These are phyloP conservation scores for Thelephora ganbajun DNA, from an alignment of 768 basidiomycete genomes.

Conservation along the genomic window DNA sequence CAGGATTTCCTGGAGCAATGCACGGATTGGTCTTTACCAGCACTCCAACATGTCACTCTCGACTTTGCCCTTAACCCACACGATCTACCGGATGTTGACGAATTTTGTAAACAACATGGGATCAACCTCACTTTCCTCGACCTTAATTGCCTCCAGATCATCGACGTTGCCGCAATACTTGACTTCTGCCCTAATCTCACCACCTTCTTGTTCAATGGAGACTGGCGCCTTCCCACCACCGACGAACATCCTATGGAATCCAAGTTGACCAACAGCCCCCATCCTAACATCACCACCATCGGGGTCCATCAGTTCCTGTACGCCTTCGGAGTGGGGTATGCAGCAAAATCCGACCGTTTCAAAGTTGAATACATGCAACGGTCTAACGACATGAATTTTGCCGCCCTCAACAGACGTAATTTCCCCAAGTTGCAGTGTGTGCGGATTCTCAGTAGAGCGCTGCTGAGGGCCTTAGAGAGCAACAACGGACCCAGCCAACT, in stretches of 20 bases:
- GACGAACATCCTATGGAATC: constrained; percentile 14
- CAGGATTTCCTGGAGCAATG: constrained; percentile 61
- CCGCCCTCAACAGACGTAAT: constrained; percentile 33
- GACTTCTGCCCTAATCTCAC: constrained; percentile 48
- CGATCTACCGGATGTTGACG: constrained; percentile 43
- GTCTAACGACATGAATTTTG: constrained; percentile 55
- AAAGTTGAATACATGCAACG: constrained; percentile 26
- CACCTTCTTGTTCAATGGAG: constrained; percentile 60
- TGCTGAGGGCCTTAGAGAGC: constrained; percentile 45
- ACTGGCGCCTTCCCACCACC: constrained; percentile 40
- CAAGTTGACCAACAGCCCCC: constrained; percentile 36
- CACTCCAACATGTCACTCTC: constrained; percentile 42
- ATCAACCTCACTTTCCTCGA: constrained; percentile 47
- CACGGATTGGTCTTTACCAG: constrained; percentile 48
- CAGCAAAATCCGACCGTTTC: constrained; percentile 29
- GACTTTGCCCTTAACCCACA: constrained; percentile 30
- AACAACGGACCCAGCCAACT: constrained; percentile 30
- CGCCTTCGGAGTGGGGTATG: constrained; percentile 54
- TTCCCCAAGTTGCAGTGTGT: constrained; percentile 52
- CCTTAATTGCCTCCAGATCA: constrained; percentile 38
- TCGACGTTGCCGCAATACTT: constrained; percentile 46
- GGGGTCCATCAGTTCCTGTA: constrained; percentile 57
- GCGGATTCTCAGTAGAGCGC: constrained; percentile 38
- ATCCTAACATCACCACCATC: constrained; percentile 40
- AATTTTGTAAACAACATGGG: constrained; percentile 51